phyloP scores from a whole-genome alignment of 1,284 basidiomycete genomes.

The Tylopilus sp. region DNA sequence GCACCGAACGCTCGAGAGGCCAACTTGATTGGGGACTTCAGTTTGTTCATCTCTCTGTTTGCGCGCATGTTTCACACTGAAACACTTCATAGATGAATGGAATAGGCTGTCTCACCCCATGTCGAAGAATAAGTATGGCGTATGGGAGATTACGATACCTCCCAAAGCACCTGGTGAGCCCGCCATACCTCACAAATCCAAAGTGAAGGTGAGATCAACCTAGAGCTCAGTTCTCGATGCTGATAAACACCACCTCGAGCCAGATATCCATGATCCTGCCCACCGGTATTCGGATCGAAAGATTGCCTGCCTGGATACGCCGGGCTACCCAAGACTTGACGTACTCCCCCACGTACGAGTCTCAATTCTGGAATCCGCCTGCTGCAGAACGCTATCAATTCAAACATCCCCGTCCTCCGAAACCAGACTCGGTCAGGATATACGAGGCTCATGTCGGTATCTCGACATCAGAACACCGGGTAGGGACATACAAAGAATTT shows the following conservation, averaged over 20 bases:
- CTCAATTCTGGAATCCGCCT: conserved; percentile 98
- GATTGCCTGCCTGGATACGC: conserved; percentile 90
- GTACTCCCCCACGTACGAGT: conserved; percentile 92
- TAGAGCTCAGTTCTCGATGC: background rate
- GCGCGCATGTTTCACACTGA: background rate
- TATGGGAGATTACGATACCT: conserved; percentile 89
- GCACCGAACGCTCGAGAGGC: conserved; percentile 87
- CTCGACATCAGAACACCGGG: conserved; percentile 81
- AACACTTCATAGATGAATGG: conserved; percentile 72
- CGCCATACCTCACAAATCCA: conserved; percentile 91
- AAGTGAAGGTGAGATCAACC: conserved; percentile 67
- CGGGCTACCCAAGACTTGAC: conserved; percentile 92
- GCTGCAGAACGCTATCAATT: conserved; percentile 69
- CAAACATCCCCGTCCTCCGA: conserved; percentile 72
- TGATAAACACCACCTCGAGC: background rate
- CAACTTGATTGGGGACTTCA: conserved; percentile 92
- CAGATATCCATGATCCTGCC: conserved; percentile 85
- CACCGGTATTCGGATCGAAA: conserved; percentile 79
- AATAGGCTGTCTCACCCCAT: conserved; percentile 80
- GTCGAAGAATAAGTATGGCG: conserved; percentile 83
- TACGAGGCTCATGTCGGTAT: conserved; percentile 99
- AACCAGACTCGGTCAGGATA: conserved; percentile 74
- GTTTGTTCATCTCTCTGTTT: conserved; percentile 47
- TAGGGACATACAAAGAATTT: conserved; percentile 97
- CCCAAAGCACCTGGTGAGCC: conserved; percentile 65